A percentile compares a stretch with the other conserved stretches of the same genome.
Conservation (phyloP, 495 filamentous ascomycete genomes). For the Aspergillus haitiensis region DNA sequence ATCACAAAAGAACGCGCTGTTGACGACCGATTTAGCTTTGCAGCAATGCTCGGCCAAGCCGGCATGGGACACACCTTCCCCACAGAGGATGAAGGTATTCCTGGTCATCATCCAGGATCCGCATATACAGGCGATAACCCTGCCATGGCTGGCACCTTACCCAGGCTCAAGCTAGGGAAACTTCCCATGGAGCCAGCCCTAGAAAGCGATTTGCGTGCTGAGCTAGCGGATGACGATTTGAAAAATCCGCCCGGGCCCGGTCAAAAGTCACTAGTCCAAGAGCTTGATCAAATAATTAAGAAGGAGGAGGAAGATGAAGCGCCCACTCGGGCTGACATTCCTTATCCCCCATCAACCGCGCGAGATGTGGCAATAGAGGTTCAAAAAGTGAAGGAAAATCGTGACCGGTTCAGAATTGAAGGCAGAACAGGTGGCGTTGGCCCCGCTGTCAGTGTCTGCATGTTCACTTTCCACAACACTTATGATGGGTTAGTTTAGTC, state of each 20-base stretch:
- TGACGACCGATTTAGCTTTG: slow-evolving; percentile 77
- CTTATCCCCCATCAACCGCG: slow-evolving; percentile 79
- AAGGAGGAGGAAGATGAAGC: slow-evolving; percentile 83
- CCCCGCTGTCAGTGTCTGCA: slow-evolving; percentile 78
- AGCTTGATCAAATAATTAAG: slow-evolving; percentile 86
- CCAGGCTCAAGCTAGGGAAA: slow-evolving; percentile 72
- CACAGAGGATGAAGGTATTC: slow-evolving; percentile 89
- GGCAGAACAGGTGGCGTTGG: slow-evolving; percentile 77
- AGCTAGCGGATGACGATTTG: slow-evolving; percentile 76
- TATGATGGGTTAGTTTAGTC: slow-evolving; percentile 68
- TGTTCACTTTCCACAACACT: slow-evolving; percentile 98
- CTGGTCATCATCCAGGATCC: slow-evolving; percentile 84
- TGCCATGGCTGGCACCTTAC: slow-evolving; percentile 49
- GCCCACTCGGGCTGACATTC: slow-evolving; percentile 72
- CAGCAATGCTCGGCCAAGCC: slow-evolving; percentile 69
- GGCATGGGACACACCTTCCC: slow-evolving; percentile 64
- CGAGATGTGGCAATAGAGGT: slow-evolving; percentile 92
- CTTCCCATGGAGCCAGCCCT: slow-evolving; percentile 77
- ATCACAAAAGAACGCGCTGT: slow-evolving; percentile 71
- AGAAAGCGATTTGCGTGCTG: slow-evolving; percentile 76
- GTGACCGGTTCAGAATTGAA: slow-evolving; percentile 83
- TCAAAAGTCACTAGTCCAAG: slow-evolving; percentile 65
- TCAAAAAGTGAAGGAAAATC: slow-evolving; percentile 89
- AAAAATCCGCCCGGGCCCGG: slow-evolving; percentile 66
- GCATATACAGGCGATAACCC: slow-evolving; percentile 69